These are phyloP conservation scores for Talaromyces sp. DNA, from an alignment of 2,329 filamentous ascomycete genomes.

Conservation along the genomic window DNA sequence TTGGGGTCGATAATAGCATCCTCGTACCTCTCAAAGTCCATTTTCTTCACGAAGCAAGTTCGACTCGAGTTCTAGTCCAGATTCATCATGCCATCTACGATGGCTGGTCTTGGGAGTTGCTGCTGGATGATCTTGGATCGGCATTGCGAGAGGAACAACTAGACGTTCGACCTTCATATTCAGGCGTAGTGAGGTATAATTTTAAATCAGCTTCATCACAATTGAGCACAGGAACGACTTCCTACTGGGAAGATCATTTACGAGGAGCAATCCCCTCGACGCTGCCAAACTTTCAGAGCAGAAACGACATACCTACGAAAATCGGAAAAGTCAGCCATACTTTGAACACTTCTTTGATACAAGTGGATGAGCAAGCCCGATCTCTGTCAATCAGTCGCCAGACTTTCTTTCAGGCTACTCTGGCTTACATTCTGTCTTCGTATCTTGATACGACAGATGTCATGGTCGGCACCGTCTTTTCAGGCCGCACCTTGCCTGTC, in stretches of 20 bases:
- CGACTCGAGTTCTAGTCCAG: constrained; percentile 43
- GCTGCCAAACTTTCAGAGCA: constrained; percentile 57
- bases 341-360: constrained; percentile 31
- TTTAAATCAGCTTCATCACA: constrained; percentile 20
- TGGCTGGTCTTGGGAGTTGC: constrained; percentile 82
- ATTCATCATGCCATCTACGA: constrained; percentile 86
- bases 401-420: constrained; percentile 69
- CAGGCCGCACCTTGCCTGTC: constrained; percentile 72
- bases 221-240: constrained; percentile 40
- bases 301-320: constrained; percentile 20
- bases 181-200: constrained; percentile 53
- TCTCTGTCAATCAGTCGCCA: constrained; percentile 57
- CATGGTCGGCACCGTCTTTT: constrained; percentile 73
- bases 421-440: constrained; percentile 61
- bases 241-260: constrained; percentile 69
- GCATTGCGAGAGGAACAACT: constrained; percentile 39
- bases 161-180: constrained; percentile 54
- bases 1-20: constrained; percentile 32
- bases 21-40: constrained; percentile 62
- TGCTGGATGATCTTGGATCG: constrained; percentile 61
- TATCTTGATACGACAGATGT: constrained; percentile 64
- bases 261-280: constrained; percentile 50
- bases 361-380: constrained; percentile 35
- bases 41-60: constrained; percentile 32
- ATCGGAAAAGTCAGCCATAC: constrained; percentile 23